A percentile compares a stretch with the other conserved stretches of the same genome.
These are phyloP conservation scores for Fusarium caatingaense DNA, from an alignment of 2,329 filamentous ascomycete species.

Conservation along the genomic window DNA sequence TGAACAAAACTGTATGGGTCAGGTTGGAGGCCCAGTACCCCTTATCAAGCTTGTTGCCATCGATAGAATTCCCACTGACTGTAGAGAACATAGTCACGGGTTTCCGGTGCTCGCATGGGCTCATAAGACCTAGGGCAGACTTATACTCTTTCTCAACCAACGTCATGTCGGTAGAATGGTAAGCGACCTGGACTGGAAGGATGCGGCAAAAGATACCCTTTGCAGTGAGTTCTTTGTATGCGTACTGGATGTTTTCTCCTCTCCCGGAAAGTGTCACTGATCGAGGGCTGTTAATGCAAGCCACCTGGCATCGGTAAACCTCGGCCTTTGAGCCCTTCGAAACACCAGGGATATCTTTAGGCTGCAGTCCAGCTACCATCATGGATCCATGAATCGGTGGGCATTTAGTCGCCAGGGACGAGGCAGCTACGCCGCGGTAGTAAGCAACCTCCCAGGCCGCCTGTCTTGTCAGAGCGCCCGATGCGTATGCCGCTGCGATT, in stretches of 20 bases:
- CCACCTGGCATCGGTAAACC: constrained; percentile 49
- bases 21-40: constrained; percentile 62
- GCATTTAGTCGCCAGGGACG: constrained; percentile 43
- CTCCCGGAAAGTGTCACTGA: constrained; percentile 60
- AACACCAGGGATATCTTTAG: constrained; percentile 38
- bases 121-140: constrained; percentile 42
- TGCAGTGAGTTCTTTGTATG: constrained; percentile 49
- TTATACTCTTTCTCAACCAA: constrained; percentile 53
- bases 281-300: constrained; percentile 58
- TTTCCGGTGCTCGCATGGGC: constrained; percentile 18
- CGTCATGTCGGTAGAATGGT: constrained; percentile 60
- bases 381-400: constrained; percentile 54
- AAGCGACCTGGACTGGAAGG: constrained; percentile 55
- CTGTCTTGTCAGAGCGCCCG: constrained; percentile 50
- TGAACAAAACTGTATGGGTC: constrained; percentile 58
- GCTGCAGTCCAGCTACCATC: constrained; percentile 55
- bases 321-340: constrained; percentile 43
- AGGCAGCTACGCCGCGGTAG: constrained; percentile 53
- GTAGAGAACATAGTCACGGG: constrained; percentile 56
- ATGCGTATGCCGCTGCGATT: constrained; percentile 59
- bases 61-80: constrained; percentile 49
- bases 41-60: constrained; percentile 45
- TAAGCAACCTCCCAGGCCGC: constrained; percentile 58
- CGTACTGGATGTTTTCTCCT: constrained; percentile 45
- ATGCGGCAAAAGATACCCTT: constrained; percentile 51